phyloP scores from a whole-genome alignment of 768 basidiomycete species.

The Amanita exitialis region DNA sequence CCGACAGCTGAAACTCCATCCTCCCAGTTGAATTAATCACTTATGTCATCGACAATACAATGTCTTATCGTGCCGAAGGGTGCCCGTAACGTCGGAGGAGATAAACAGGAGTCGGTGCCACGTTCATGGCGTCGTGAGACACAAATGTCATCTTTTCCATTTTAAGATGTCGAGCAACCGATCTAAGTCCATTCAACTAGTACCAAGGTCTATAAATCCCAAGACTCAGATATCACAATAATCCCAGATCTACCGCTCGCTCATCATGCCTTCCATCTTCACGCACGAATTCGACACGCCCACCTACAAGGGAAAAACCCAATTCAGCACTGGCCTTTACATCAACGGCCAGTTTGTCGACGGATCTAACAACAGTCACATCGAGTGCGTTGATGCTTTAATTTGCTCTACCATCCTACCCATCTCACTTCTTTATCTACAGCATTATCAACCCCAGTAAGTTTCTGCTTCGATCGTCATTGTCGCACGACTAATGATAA shows the following conservation, averaged over 20 bases:
- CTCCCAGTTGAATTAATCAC: too few species aligned
- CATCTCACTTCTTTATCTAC: background rate
- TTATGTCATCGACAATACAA: too few species aligned
- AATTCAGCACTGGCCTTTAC: constrained; percentile 43
- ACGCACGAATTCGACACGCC: constrained; percentile 41
- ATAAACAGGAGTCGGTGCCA: too few species aligned
- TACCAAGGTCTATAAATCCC: too few species aligned
- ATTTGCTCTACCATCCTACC: background rate
- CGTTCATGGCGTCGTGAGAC: too few species aligned
- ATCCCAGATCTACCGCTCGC: background rate
- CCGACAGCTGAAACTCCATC: too few species aligned
- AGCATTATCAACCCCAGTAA: constrained; percentile 52
- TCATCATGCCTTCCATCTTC: constrained; percentile 24
- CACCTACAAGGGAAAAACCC: constrained; percentile 46
- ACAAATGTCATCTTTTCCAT: too few species aligned
- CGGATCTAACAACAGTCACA: background rate
- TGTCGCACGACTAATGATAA: background rate
- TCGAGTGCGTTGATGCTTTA: constrained; percentile 4
- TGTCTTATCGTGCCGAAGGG: too few species aligned
- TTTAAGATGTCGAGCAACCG: too few species aligned
- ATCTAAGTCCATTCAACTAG: too few species aligned
- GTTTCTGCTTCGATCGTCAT: constrained; percentile 2
- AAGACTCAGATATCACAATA: too few species aligned
- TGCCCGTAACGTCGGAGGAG: too few species aligned
- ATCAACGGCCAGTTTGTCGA: constrained; percentile 7